A percentile compares a stretch with the other conserved stretches of the same genome.
These are phyloP conservation scores for Eustoma russellianum DNA, from an alignment of 257 asterid species.

Conservation along the genomic window DNA sequence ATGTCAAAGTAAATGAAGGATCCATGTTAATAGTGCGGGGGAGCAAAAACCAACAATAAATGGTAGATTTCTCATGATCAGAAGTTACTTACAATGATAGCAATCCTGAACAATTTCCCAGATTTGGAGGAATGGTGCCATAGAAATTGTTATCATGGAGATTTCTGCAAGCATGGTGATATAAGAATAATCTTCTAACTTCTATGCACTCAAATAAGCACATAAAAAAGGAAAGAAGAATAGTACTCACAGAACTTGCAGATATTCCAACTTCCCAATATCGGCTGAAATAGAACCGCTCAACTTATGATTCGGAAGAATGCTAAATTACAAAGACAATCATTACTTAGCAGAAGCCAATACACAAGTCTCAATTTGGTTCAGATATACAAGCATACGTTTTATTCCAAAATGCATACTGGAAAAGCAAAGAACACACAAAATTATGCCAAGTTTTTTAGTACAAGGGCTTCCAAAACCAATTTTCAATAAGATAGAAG, in stretches of 20 bases:
- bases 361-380: no score
- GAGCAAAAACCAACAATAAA: not conserved
- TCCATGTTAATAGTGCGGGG: not conserved
- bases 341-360: slow-evolving; percentile 1
- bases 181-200: slow-evolving; percentile 10
- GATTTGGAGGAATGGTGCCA: slow-evolving; percentile 79
- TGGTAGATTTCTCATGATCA: not conserved
- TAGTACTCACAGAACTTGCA: slow-evolving; percentile 70
- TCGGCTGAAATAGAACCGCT: slow-evolving; percentile 84
- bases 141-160: slow-evolving; percentile 86
- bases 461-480: no score
- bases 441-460: not conserved
- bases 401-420: not conserved
- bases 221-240: slow-evolving; percentile 17
- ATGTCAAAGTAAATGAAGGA: not conserved
- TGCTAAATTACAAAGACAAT: slow-evolving; percentile 46
- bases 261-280: slow-evolving; percentile 70
- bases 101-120: slow-evolving; percentile 84
- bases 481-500: no score
- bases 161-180: slow-evolving; percentile 39
- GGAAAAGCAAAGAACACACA: not conserved
- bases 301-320: slow-evolving; percentile 79
- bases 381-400: not conserved
- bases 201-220: slow-evolving; percentile 11
- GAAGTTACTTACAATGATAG: slow-evolving; percentile 62